A percentile compares a stretch with the other conserved stretches of the same genome.
phyloP scores from a whole-genome alignment of 1,284 basidiomycete genomes.

The Cryptococcus amylolentus region DNA sequence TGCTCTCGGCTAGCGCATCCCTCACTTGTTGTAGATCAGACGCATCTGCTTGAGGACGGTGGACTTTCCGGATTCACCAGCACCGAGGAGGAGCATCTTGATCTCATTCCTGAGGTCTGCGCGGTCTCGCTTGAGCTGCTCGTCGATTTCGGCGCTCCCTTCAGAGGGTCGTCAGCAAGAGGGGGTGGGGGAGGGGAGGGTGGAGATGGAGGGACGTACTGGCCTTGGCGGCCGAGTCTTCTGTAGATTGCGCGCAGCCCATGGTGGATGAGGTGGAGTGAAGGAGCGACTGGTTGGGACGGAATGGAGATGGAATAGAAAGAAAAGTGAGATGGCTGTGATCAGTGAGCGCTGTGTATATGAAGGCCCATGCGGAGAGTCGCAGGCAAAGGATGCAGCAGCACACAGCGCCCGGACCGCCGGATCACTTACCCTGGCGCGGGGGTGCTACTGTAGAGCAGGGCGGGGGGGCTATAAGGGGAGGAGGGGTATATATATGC shows the following conservation, averaged over 20 bases:
- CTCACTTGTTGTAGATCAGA: slow-evolving; percentile 69
- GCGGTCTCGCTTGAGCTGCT: slow-evolving; percentile 86
- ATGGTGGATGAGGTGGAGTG: slow-evolving; percentile 23
- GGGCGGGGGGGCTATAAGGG: not conserved
- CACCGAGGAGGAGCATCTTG: slow-evolving; percentile 72
- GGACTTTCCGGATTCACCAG: slow-evolving; percentile 86
- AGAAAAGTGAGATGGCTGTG: not conserved
- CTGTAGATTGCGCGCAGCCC: slow-evolving; percentile 52
- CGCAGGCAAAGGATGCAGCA: no score
- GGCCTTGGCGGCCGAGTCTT: slow-evolving; percentile 50
- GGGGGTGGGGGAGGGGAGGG: not conserved
- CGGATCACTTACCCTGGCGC: not conserved
- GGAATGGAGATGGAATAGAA: not conserved
- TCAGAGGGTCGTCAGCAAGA: slow-evolving; percentile 6
- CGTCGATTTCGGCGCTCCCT: slow-evolving; percentile 89
- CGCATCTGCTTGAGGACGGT: slow-evolving; percentile 97
- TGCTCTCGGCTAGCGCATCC: not conserved
- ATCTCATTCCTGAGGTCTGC: slow-evolving; percentile 92
- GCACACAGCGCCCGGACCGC: no score
- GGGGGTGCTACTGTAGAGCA: not conserved
- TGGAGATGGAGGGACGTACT: slow-evolving; percentile 28
- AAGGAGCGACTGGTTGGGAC: not conserved
- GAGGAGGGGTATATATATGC: not conserved
- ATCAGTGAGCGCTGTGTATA: not conserved
- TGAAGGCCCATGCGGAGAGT: not conserved